Conservation (phyloP, 1,284 basidiomycete species). For the Jaminaea rosea region DNA sequence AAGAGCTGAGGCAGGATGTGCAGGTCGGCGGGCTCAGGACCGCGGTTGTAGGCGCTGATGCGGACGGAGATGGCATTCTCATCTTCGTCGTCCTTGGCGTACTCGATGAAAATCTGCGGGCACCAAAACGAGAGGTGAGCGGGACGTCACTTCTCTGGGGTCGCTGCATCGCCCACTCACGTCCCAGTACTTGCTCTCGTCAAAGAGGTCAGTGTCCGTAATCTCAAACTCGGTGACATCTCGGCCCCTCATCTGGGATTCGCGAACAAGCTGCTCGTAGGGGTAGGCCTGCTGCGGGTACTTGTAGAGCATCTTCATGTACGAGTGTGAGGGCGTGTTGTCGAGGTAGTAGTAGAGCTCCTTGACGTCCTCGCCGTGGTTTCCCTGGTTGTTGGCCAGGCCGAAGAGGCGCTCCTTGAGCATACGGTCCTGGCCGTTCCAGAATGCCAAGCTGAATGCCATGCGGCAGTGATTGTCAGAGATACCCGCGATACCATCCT, state of each 20-base stretch:
- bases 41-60: conserved; percentile 92
- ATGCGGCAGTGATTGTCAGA: conserved; percentile 92
- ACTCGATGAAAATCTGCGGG: conserved; percentile 53
- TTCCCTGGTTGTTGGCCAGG: conserved; percentile 86
- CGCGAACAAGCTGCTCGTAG: conserved; percentile 81
- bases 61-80: conserved; percentile 81
- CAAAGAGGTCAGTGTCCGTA: conserved; percentile 81
- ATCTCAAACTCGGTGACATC: conserved; percentile 88
- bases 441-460: conserved; percentile 79
- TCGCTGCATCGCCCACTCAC: no score
- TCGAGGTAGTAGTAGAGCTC: conserved; percentile 97
- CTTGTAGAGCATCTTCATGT: conserved; percentile 99
- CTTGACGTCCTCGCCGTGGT: conserved; percentile 98
- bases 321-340: conserved; percentile 93
- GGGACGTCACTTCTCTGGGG: conserved; percentile 68
- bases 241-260: conserved; percentile 71
- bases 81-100: conserved; percentile 90
- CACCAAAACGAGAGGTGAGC: background rate
- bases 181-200: conserved; percentile 94
- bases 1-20: conserved; percentile 91
- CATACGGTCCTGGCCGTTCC: conserved; percentile 91
- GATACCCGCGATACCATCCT: conserved; percentile 91
- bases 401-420: conserved; percentile 92
- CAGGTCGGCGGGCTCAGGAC: conserved; percentile 86
- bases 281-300: conserved; percentile 87